Evolutionary conservation across 140 eudicot genomes (phyloP).

Genomic region (Flaveria floridana): DNA sequence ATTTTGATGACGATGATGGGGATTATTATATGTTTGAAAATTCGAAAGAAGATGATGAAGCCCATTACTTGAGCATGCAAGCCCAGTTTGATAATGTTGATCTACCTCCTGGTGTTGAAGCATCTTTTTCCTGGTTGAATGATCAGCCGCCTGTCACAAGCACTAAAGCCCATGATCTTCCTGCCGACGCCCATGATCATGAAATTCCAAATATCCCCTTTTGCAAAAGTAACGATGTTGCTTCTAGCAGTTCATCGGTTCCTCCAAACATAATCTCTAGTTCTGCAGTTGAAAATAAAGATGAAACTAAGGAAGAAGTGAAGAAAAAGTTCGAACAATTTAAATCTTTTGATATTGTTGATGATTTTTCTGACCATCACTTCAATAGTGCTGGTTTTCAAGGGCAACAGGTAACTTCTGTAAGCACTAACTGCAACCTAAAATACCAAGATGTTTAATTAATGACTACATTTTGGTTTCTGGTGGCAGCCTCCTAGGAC

Average conservation of each 20-base stretch:
- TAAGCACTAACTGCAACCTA: not conserved
- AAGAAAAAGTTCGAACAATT: conserved; percentile 41
- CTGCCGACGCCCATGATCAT: conserved; percentile 21
- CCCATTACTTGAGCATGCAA: conserved; percentile 54
- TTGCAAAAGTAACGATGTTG: conserved; percentile 19
- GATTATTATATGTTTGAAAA: conserved; percentile 41
- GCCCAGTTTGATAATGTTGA: conserved; percentile 66
- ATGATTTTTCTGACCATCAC: conserved; percentile 63
- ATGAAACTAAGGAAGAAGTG: conserved; percentile 26
- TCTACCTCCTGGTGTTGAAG: conserved; percentile 80
- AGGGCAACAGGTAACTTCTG: conserved; percentile 49
- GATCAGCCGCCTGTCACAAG: conserved; percentile 25
- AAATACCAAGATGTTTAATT: not conserved
- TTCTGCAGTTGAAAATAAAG: conserved; percentile 36
- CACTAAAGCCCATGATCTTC: not conserved
- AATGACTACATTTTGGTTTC: not conserved
- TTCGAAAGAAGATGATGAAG: conserved; percentile 36
- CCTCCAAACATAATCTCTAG: conserved; percentile 17
- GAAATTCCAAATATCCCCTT: conserved; percentile 15
- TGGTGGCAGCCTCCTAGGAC: conserved; percentile 47
- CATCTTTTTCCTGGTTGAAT: conserved; percentile 54
- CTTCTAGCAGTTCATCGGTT: conserved; percentile 48
- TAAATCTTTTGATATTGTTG: conserved; percentile 56
- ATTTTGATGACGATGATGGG: conserved; percentile 32
- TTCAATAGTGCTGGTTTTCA: conserved; percentile 29